Evolutionary conservation across 2,329 filamentous ascomycete genomes (phyloP).

Genomic region (Paracorniculantispora psalliotae): DNA sequence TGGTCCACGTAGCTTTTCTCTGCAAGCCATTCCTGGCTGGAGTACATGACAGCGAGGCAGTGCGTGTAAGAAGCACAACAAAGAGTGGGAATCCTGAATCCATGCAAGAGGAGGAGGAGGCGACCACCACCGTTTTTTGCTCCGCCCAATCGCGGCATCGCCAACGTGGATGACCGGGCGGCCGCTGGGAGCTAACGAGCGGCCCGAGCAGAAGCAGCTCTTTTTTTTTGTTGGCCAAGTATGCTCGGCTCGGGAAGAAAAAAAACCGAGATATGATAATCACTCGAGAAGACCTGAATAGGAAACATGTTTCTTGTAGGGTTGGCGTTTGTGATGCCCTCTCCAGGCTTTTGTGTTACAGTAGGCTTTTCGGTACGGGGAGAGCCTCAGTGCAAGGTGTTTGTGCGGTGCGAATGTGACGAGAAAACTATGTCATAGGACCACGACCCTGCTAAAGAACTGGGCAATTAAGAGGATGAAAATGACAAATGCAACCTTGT

Average conservation of each 20-base stretch:
- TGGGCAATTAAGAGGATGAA: no score
- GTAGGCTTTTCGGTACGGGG: neutral
- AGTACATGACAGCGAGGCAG: conserved; percentile 4
- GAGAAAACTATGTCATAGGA: no score
- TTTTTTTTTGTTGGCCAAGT: no score
- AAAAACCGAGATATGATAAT: neutral
- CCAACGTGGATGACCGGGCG: neutral
- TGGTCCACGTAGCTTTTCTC: neutral
- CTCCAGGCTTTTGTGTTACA: neutral
- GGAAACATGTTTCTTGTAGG: neutral
- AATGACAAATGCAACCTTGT: no score
- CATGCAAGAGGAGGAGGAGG: neutral
- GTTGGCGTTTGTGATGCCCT: neutral
- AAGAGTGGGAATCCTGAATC: neutral
- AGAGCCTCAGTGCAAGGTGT: neutral
- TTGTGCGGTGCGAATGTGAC: neutral
- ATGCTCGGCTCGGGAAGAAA: no score
- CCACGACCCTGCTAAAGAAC: no score
- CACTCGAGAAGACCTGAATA: neutral
- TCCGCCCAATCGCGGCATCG: conserved; percentile 3
- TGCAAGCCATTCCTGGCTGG: conserved; percentile 1
- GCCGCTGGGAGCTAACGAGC: neutral
- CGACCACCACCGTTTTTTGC: neutral
- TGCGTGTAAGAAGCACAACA: neutral
- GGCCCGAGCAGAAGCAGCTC: neutral